Base-by-base conservation (phyloP, 2,329 filamentous ascomycete species). In the Aspergillus viridinutans region DNA sequence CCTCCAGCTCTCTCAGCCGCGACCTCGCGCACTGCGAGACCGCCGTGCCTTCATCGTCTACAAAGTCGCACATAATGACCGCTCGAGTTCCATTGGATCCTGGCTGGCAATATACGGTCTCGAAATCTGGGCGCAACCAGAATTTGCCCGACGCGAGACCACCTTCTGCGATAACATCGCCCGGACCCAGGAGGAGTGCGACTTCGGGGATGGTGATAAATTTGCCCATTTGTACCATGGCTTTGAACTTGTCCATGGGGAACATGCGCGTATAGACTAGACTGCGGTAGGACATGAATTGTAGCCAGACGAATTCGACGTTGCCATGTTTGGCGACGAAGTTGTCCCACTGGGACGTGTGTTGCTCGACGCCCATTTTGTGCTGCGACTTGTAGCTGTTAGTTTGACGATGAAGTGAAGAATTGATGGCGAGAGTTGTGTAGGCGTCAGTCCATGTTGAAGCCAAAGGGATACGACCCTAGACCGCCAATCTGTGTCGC, bases 61-160 rank as follows among this genome's bases (percentile, higher is more conserved):
- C 45, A 20, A 50, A 57, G 49, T 54, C 47, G 43, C 52, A 51
- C 25, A 54, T 53, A 4, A 59, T 42, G 4, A 59, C 51, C 7
- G 51, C 54, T 17, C 57, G 57, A 4, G 57, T 57, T 3, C 52
- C 57, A 12, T 54, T 49, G 29, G 54, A 59, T 2, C 57, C 57
- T 20, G 43, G 20, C 45, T 59, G 57, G 6, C 47, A 54, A 35
- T 57, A 57, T 3, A 49, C 51, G 3, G 57, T 56, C 29, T 45
- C 49, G 8, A 59, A 51, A 42, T 59, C 57, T 20, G 57, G 57
- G 4, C 29, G 51, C 26, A 59, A 32, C 12, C 47, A 43, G 25
- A 59, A 49, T 32, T 56, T 54, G 8, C 54, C 57, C 17, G 35
- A 25, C 2, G 57, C 54, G 3, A 20, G 42, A 9, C 21, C 54